phyloP scores from a whole-genome alignment of 352 stramenopile species.

The Globisporangium paddicum region DNA sequence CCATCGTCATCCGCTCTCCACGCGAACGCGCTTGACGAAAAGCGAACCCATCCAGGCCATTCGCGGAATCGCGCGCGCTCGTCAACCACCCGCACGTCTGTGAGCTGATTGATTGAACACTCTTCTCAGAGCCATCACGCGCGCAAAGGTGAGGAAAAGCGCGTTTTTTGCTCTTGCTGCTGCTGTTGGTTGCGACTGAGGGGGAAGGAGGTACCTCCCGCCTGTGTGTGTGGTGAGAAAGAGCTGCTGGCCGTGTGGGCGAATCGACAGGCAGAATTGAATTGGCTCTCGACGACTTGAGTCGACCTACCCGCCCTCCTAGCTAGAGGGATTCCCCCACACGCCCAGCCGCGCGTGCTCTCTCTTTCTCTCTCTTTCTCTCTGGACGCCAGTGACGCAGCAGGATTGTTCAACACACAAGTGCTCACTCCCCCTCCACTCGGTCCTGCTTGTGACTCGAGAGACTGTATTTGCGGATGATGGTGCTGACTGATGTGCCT shows the following conservation, averaged over 20 bases:
- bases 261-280: neutral
- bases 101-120: neutral
- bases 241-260: neutral
- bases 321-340: neutral
- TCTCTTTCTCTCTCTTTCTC: neutral
- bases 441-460: neutral
- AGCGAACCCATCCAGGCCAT: slow-evolving; percentile 9
- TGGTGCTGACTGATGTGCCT: neutral
- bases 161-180: too few relatives aligned
- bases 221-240: neutral
- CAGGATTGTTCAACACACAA: neutral
- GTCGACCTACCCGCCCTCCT: neutral
- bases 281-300: neutral
- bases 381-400: neutral
- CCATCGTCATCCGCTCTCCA: neutral
- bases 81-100: neutral
- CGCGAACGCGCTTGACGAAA: neutral
- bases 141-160: slow-evolving; percentile 3
- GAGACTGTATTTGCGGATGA: too few relatives aligned
- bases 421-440: neutral
- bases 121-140: too few relatives aligned
- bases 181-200: neutral
- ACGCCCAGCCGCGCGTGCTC: too few relatives aligned
- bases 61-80: neutral
- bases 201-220: neutral